phyloP scores from a whole-genome alignment of 2,329 filamentous ascomycete genomes.

The Phialophora chinensis region DNA sequence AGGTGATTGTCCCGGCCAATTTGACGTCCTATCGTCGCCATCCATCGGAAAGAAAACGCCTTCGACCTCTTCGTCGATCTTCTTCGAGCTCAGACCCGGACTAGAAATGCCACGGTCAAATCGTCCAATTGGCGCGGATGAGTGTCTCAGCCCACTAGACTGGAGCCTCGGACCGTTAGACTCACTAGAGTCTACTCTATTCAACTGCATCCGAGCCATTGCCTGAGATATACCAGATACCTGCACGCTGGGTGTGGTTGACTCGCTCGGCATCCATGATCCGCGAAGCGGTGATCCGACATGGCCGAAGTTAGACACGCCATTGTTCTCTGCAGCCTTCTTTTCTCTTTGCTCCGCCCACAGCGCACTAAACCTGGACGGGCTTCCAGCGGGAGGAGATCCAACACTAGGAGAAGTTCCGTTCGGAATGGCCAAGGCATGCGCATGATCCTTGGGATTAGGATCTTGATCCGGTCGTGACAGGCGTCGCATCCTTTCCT shows the following conservation, averaged over 20 bases:
- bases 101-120: conserved; percentile 55
- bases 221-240: conserved; percentile 41
- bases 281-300: conserved; percentile 71
- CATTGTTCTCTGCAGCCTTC: conserved; percentile 57
- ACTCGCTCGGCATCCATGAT: conserved; percentile 50
- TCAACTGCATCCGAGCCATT: conserved; percentile 47
- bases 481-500: conserved; percentile 64
- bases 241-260: conserved; percentile 28
- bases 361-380: conserved; percentile 66
- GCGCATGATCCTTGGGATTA: conserved; percentile 54
- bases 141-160: conserved; percentile 47
- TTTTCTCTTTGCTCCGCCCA: conserved; percentile 61
- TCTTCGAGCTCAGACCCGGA: conserved; percentile 52
- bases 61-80: conserved; percentile 55
- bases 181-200: conserved; percentile 47
- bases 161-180: conserved; percentile 29
- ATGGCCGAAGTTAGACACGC: conserved; percentile 60
- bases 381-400: conserved; percentile 62
- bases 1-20: conserved; percentile 33
- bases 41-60: conserved; percentile 59
- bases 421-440: conserved; percentile 57
- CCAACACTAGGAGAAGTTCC: conserved; percentile 58
- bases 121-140: conserved; percentile 41
- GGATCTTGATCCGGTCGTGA: conserved; percentile 63
- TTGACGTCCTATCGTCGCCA: conserved; percentile 52